Evolutionary conservation across 164 flowering plant species (phyloP), one percentile per base, ranked within the genome.

Genomic region (Tetrastigma voinierianum): DNA sequence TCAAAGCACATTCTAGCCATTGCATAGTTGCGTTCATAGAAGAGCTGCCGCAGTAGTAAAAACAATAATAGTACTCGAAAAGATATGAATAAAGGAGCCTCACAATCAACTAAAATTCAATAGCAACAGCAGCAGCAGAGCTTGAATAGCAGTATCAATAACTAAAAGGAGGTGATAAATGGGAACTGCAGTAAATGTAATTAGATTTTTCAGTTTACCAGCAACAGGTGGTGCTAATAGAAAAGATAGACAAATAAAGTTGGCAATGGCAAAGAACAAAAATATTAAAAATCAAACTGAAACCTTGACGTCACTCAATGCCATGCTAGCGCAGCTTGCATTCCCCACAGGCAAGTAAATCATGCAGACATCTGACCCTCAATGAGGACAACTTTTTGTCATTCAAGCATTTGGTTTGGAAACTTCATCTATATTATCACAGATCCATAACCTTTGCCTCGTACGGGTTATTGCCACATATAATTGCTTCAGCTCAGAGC

Each of bases 401-500:
- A 67, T 18, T 57, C 54, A 1, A 67, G 57, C 55, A 75, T 47
- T 47, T 18, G 78, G 78, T 32, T 46, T 51, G 0, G 69, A 43
- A 18, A 57, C 8, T 1, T 51, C 71, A 13, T 23, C 57, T 18
- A 6, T 21, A 21, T 46, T 70, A 62, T 75, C 78, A 17, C 49
- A 75, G 23, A 75, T 58, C 78, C 78, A 75, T 45, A 75, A 20
- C 61, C 78, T 67, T 24, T 75, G 66, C 53, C 69, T 57, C 19
- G 74, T 67, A 25, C 72, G 56, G 10, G 78, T 71, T 25, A 25
- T 25, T 25, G 40, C 40, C 40, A 25, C 40, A 25, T 25, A 25
- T 25, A 25, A 7, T n/a, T 75, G 76, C 64, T 78, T 78, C 44
- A 78, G 62, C 40, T 78, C 81, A 21, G 72, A 66, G 57, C 81